Conservation (phyloP, 2,329 filamentous ascomycete species). For the Colletotrichum echinochloae region DNA sequence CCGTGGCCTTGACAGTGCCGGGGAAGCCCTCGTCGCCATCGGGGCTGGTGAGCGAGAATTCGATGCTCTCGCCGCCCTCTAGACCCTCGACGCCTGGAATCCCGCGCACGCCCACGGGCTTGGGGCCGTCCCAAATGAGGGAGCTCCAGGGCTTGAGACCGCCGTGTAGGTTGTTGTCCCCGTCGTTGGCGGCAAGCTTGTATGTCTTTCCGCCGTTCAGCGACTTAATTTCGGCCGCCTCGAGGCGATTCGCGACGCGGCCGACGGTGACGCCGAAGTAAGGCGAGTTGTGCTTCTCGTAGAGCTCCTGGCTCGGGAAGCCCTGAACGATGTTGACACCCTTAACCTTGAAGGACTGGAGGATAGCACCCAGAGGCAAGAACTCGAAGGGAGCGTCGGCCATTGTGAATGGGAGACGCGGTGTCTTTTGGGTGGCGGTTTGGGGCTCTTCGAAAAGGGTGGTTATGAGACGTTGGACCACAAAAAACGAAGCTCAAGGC, state of each 20-base stretch:
- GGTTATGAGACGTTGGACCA: not conserved
- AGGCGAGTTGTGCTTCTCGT: conserved; percentile 78
- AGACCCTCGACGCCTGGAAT: conserved; percentile 64
- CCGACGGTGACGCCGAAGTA: conserved; percentile 97
- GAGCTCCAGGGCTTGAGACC: conserved; percentile 84
- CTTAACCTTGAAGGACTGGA: conserved; percentile 83
- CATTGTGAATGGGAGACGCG: conserved; percentile 48
- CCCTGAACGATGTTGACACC: conserved; percentile 89
- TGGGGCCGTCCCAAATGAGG: conserved; percentile 80
- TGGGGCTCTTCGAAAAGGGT: not conserved
- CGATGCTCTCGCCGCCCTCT: conserved; percentile 73
- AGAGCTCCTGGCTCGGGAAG: conserved; percentile 81
- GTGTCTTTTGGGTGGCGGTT: not conserved
- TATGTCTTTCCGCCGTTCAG: conserved; percentile 79
- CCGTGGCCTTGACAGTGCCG: conserved; percentile 80
- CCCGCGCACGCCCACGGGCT: conserved; percentile 62
- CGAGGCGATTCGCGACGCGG: conserved; percentile 84
- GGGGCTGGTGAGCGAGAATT: conserved; percentile 74
- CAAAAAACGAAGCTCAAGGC: not conserved
- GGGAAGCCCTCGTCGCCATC: conserved; percentile 94
- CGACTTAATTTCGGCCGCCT: conserved; percentile 74
- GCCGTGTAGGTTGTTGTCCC: conserved; percentile 80
- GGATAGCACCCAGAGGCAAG: conserved; percentile 81
- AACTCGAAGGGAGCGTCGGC: conserved; percentile 69
- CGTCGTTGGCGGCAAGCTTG: conserved; percentile 79